Percentiles rank a stretch among this genome's conserved stretches.
phyloP scores from a whole-genome alignment of 331 rosid species.

The Spiraea crenata region DNA sequence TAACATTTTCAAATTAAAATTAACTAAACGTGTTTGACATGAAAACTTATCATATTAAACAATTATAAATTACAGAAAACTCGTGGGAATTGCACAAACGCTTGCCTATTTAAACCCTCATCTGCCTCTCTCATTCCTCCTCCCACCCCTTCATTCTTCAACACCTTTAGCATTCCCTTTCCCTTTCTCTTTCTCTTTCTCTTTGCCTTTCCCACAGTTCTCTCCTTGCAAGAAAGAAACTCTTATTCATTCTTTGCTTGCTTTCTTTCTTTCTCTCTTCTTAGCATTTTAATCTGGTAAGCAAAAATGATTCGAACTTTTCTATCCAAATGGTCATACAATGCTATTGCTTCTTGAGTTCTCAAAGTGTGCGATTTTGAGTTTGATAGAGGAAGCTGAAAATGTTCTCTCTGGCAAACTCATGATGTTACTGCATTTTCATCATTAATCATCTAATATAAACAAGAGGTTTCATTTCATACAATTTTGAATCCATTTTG shows the following conservation, averaged over 20 bases:
- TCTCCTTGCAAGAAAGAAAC: conserved; percentile 29
- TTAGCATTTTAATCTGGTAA: conserved; percentile 23
- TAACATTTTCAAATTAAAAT: not conserved
- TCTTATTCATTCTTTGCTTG: conserved; percentile 23
- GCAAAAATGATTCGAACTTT: not conserved
- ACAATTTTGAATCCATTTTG: not conserved
- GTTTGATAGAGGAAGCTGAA: no score
- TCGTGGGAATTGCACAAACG: conserved; percentile 25
- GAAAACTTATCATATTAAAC: conserved; percentile 13
- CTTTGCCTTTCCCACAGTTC: conserved; percentile 27
- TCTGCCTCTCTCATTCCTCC: conserved; percentile 43
- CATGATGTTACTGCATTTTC: not conserved
- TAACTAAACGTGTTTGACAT: conserved; percentile 8
- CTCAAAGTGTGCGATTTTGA: no score
- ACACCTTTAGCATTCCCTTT: conserved; percentile 19
- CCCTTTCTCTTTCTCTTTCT: conserved; percentile 27
- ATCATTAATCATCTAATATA: not conserved
- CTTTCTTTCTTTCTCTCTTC: not conserved
- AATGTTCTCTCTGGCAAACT: no score
- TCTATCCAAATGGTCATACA: not conserved
- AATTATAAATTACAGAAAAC: conserved; percentile 3
- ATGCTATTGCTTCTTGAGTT: not conserved
- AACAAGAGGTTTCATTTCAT: conserved; percentile 6
- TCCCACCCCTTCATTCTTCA: conserved; percentile 37
- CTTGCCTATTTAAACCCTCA: conserved; percentile 55